phyloP scores from a whole-genome alignment of 352 stramenopile genomes.

The Phytophthora macrochlamydospora region DNA sequence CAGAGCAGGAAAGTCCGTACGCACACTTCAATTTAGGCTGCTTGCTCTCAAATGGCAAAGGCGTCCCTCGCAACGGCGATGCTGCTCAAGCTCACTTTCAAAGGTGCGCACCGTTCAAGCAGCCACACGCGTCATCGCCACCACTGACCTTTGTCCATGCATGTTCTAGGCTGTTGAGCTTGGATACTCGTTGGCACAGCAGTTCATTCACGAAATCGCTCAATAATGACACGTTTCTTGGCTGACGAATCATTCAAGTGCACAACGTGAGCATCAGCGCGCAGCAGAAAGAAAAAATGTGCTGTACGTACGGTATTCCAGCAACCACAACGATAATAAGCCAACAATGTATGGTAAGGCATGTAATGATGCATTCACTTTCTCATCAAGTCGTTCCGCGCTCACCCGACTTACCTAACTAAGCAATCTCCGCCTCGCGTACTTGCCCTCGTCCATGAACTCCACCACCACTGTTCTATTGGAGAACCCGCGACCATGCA shows the following conservation, averaged over 20 bases:
- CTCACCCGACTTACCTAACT: slow-evolving; percentile 18
- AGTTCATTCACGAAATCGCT: slow-evolving; percentile 46
- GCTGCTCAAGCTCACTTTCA: slow-evolving; percentile 69
- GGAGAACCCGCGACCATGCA: slow-evolving; percentile 94
- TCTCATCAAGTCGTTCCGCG: slow-evolving; percentile 15
- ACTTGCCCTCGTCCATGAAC: slow-evolving; percentile 91
- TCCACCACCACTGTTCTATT: slow-evolving; percentile 91
- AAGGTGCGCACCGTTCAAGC: slow-evolving; percentile 27
- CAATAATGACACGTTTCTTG: neutral
- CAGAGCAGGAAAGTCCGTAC: slow-evolving; percentile 51
- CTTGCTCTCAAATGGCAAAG: slow-evolving; percentile 65
- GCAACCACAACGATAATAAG: no score
- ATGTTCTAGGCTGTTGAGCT: slow-evolving; percentile 47
- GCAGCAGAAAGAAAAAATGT: slow-evolving; percentile 10
- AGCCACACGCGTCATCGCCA: no score
- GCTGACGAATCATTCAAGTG: slow-evolving; percentile 4
- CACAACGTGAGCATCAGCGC: neutral
- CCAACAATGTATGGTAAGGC: neutral
- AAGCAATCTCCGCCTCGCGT: slow-evolving; percentile 80
- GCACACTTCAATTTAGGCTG: slow-evolving; percentile 84
- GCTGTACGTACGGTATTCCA: slow-evolving; percentile 20
- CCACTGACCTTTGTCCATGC: no score
- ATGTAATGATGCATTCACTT: neutral
- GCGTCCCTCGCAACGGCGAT: slow-evolving; percentile 56
- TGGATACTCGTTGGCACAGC: slow-evolving; percentile 60